These are phyloP conservation scores for Aspergillus udagawae DNA, from an alignment of 2,329 filamentous ascomycete species.

Conservation along the genomic window DNA sequence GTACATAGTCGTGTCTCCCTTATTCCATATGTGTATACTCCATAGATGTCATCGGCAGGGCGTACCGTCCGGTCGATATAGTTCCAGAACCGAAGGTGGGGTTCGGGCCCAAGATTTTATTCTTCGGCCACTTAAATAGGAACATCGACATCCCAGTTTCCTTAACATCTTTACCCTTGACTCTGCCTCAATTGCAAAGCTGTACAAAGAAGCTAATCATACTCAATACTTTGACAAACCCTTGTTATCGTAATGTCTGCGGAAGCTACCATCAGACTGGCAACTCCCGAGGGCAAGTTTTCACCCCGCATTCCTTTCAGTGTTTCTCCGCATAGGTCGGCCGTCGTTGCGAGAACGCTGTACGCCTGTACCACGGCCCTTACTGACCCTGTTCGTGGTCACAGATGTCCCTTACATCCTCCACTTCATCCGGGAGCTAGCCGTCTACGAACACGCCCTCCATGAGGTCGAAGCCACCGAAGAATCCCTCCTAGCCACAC, in stretches of 20 bases:
- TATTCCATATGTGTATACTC: not conserved
- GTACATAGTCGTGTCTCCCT: not conserved
- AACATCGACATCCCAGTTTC: not conserved
- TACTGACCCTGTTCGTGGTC: not conserved
- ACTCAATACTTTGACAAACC: not conserved
- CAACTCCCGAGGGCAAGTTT: constrained; percentile 36
- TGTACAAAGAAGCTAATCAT: not conserved
- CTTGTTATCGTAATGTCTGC: constrained; percentile 24
- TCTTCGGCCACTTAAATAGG: not conserved
- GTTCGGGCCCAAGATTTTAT: not conserved
- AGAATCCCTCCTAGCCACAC: constrained; percentile 65
- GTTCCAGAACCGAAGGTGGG: not conserved
- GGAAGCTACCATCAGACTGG: constrained; percentile 38
- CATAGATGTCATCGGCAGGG: not conserved
- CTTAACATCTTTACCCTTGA: not conserved
- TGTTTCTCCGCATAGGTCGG: not conserved
- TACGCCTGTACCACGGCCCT: not conserved
- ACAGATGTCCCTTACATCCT: constrained; percentile 80
- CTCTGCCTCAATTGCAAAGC: not conserved
- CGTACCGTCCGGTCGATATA: not conserved
- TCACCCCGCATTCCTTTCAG: not conserved
- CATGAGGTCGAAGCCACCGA: constrained; percentile 74
- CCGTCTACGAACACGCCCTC: constrained; percentile 78
- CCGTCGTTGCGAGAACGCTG: no score
- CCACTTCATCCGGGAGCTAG: constrained; percentile 75